These are phyloP conservation scores for Aspergillus sp. DNA, from an alignment of 2,329 filamentous ascomycete species.

Conservation along the genomic window DNA sequence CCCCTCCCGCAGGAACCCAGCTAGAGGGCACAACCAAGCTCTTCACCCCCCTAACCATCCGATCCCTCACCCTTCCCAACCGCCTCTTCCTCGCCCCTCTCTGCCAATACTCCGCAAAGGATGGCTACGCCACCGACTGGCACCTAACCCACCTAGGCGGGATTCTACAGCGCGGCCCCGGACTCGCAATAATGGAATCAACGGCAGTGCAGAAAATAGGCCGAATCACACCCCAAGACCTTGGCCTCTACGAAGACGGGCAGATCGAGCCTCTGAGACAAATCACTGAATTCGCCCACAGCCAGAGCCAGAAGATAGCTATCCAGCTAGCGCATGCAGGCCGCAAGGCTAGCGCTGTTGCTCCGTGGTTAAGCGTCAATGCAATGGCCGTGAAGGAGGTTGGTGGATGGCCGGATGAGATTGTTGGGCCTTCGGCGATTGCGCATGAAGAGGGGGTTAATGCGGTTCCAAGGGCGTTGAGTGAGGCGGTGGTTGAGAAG, in stretches of 20 bases:
- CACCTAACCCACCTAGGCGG: slow-evolving; percentile 80
- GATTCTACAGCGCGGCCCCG: slow-evolving; percentile 73
- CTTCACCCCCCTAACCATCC: slow-evolving; percentile 59
- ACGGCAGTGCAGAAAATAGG: slow-evolving; percentile 74
- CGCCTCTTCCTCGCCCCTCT: slow-evolving; percentile 48
- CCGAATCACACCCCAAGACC: slow-evolving; percentile 68
- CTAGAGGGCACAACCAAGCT: slow-evolving; percentile 52
- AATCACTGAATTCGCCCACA: slow-evolving; percentile 77
- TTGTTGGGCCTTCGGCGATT: slow-evolving; percentile 20
- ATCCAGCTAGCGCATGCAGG: slow-evolving; percentile 84
- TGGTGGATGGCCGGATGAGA: slow-evolving; percentile 51
- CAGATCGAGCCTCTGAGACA: slow-evolving; percentile 72
- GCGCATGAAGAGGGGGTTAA: slow-evolving; percentile 9
- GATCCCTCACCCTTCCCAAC: slow-evolving; percentile 60
- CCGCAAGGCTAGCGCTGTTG: slow-evolving; percentile 60
- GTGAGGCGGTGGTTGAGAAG: slow-evolving; percentile 35
- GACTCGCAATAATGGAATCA: slow-evolving; percentile 74
- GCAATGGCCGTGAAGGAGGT: slow-evolving; percentile 51
- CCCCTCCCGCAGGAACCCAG: slow-evolving; percentile 40
- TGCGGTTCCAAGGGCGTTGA: slow-evolving; percentile 27
- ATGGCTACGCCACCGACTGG: slow-evolving; percentile 76
- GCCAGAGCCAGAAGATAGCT: slow-evolving; percentile 72
- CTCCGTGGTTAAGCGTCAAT: slow-evolving; percentile 48
- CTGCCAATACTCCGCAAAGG: slow-evolving; percentile 67
- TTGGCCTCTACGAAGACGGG: slow-evolving; percentile 75